These are phyloP conservation scores for Chrysoporthe cubensis DNA, from an alignment of 2,329 filamentous ascomycete species.

Conservation along the genomic window DNA sequence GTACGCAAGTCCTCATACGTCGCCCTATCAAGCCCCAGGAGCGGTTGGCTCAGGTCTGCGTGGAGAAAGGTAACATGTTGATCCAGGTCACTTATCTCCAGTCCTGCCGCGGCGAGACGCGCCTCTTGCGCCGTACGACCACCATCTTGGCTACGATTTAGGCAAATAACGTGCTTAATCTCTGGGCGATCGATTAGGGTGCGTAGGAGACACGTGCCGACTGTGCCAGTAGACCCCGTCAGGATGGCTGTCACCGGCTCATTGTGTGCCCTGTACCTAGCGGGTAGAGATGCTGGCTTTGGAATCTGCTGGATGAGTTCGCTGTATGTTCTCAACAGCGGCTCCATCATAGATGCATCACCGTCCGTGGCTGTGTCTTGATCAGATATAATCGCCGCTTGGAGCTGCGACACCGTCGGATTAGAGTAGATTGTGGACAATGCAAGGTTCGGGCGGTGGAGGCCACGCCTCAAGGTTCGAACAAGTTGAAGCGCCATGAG, in stretches of 20 bases:
- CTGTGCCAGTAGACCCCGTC: slow-evolving; percentile 37
- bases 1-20: neutral
- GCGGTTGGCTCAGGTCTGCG: neutral
- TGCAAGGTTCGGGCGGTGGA: slow-evolving; percentile 1
- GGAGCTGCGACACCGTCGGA: slow-evolving; percentile 5
- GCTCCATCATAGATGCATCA: slow-evolving; percentile 29
- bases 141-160: slow-evolving; percentile 16
- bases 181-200: slow-evolving; percentile 15
- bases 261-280: neutral
- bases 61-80: slow-evolving; percentile 28
- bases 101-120: slow-evolving; percentile 9
- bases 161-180: slow-evolving; percentile 8
- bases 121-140: neutral
- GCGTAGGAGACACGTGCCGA: slow-evolving; percentile 15
- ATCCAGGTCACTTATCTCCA: neutral
- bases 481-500: slow-evolving; percentile 32
- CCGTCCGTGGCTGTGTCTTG: slow-evolving; percentile 6
- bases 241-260: slow-evolving; percentile 11
- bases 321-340: slow-evolving; percentile 26
- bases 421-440: slow-evolving; percentile 16
- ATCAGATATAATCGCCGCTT: neutral
- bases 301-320: slow-evolving; percentile 13
- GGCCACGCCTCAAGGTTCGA: slow-evolving; percentile 7
- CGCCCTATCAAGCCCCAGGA: neutral
- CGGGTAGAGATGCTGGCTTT: neutral